A percentile compares a stretch with the other conserved stretches of the same genome.
phyloP scores from a whole-genome alignment of 2,329 filamentous ascomycete genomes.

The Xylariaceae sp. region DNA sequence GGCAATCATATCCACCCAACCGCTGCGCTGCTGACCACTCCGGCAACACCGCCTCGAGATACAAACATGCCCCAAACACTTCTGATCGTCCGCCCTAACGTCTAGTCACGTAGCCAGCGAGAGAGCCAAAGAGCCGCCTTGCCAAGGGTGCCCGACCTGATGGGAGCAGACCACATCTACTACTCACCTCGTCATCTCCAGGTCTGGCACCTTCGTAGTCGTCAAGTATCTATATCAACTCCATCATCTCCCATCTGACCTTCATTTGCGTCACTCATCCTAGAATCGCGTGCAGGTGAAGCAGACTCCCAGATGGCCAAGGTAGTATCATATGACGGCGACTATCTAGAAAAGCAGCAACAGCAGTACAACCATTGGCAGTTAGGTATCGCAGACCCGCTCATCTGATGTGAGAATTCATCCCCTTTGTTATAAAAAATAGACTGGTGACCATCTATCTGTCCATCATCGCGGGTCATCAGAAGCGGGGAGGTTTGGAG shows the following conservation, averaged over 20 bases:
- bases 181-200: neutral
- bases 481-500: conserved; percentile 22
- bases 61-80: neutral
- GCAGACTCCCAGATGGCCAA: neutral
- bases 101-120: neutral
- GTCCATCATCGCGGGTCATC: conserved; percentile 16
- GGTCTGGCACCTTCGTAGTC: neutral
- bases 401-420: neutral
- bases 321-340: neutral
- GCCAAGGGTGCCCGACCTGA: conserved; percentile 2
- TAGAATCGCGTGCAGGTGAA: neutral
- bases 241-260: conserved; percentile 2
- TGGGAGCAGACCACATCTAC: conserved; percentile 12
- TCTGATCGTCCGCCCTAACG: neutral
- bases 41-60: neutral
- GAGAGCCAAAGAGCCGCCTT: neutral
- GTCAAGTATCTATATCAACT: neutral
- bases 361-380: neutral
- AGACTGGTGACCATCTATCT: conserved; percentile 9
- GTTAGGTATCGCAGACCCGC: neutral
- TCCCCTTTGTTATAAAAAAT: conserved; percentile 1
- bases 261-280: conserved; percentile 5
- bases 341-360: neutral
- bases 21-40: neutral
- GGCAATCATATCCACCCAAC: neutral